Evolutionary conservation across 2,329 filamentous ascomycete species (phyloP), one percentile per base, ranked within the genome.

Genomic region (Pezicula carpinea): DNA sequence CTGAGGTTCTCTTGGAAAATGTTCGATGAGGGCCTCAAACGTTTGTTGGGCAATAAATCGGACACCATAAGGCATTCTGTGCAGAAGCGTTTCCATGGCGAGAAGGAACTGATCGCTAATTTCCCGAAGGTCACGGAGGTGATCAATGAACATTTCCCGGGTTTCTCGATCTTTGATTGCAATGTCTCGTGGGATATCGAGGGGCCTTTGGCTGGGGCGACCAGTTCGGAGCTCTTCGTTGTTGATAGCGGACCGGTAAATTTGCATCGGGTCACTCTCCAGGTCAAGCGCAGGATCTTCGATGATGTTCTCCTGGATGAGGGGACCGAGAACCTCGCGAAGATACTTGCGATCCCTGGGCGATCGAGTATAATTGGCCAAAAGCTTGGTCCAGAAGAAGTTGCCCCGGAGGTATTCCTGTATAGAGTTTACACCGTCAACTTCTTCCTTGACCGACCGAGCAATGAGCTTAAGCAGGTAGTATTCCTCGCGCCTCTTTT

Each of bases 121-220:
- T 65, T 97, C 93, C 44, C 93, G 81, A 45, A 99, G 80, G 62
- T 97, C 92, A 59, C 95, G 87, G 38, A 99, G 76, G 63, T 99
- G 90, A 60, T 93, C 87, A 48, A 99, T 95, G 65, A 99, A 99
- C 21, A 91, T 83, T 50, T 87, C 83, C 59, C 92, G 82, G 1
- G 93, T 97, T 67, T 99, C 93, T 1, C 85, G 85, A 61, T 99
- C 93, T 57, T 91, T 85, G 64, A 99, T 96, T n/a, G 93, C 93
- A 57, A 95, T 77, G 64, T 99, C 93, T 52, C 91, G 82, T 1
- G 89, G 86, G 29, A 99, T 85, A 56, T 96, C 90, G 13, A 89
- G 81, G 29, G 83, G 87, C 52, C 93, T 80, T 42, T 79, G 80
- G 64, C 91, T 96, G 17, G 89, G 82, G 54, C 83, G 82, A 4